Evolutionary conservation across 1,284 basidiomycete genomes (phyloP), one percentile per base, ranked within the genome.

Genomic region (Ceratobasidium sp.): DNA sequence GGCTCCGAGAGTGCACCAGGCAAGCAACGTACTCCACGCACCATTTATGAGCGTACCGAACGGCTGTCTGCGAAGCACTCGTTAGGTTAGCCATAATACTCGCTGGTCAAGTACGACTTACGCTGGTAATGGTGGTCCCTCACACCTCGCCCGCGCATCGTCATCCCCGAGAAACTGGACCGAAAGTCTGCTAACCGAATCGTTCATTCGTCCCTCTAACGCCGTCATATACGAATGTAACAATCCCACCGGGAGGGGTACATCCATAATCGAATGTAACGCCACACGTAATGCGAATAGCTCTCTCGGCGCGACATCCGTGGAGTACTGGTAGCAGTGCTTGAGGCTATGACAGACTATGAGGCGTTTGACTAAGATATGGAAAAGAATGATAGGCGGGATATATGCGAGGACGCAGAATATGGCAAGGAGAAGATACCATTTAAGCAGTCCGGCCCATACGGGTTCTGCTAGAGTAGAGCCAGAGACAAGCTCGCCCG

Each of bases 191-290:
- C 19, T 41, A 9, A 60, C n/a, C 31, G 45, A n/a, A 3, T 15
- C n/a, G 29, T 60, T 60, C 11, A 36, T 41, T 4, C 3, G 8
- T n/a, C 17, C 31, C 31, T 60, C 59, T 15, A 60, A 24, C 27
- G 59, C 36, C 17, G 27, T 60, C 59, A 60, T 60, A n/a, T 60
- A 41, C 14, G 31, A 15, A 41, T 60, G 59, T 14, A 60, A 41
- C 4, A 60, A 2, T 15, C 59, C 59, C 17, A 60, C 22, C 27
- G 59, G 59, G 24, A 60, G 36, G 22, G 59, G 59, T 5, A 44
- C 59, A 22, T 60, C 59, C 9, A 60, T 4, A 14, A 60, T n/a
- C 6, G 59, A 14, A n/a, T 60, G 59, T 4, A 60, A 2, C 19
- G 59, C 59, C 4, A 3, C 17, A 54, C 51, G 14, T 15, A 22